These are phyloP conservation scores for Neoarthrinium moseri DNA, from an alignment of 2,329 filamentous ascomycete species.

Conservation along the genomic window DNA sequence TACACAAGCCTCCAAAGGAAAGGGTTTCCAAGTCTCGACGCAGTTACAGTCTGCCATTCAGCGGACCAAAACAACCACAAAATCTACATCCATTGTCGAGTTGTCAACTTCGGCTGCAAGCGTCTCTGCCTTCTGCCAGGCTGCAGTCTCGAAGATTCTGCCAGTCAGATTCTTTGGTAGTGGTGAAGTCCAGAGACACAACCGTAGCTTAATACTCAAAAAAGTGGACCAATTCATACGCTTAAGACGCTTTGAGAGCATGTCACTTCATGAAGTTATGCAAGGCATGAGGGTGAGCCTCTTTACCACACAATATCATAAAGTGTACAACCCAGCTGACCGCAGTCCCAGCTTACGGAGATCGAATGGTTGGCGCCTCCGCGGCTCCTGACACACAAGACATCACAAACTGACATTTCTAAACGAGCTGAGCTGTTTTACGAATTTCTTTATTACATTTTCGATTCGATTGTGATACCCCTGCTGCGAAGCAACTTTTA, in stretches of 20 bases:
- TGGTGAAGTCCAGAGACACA: conserved; percentile 51
- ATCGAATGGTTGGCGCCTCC: conserved; percentile 72
- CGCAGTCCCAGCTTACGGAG: conserved; percentile 53
- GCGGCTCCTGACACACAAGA: conserved; percentile 45
- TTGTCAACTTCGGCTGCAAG: conserved; percentile 65
- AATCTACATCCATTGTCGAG: conserved; percentile 54
- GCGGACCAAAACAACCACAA: no score
- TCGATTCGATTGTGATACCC: conserved; percentile 89
- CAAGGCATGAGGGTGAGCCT: conserved; percentile 70
- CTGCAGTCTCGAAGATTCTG: conserved; percentile 69
- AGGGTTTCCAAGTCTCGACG: no score
- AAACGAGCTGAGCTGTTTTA: conserved; percentile 79
- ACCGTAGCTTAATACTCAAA: conserved; percentile 60
- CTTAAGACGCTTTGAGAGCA: conserved; percentile 76
- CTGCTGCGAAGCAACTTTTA: conserved; percentile 87
- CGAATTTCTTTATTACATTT: conserved; percentile 88
- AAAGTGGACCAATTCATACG: conserved; percentile 76
- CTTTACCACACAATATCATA: conserved; percentile 1
- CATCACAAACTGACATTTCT: conserved; percentile 67
- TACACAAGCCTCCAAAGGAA: no score
- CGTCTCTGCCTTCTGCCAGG: conserved; percentile 85
- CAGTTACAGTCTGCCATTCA: no score
- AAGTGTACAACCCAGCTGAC: conserved; percentile 13
- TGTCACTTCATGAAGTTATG: conserved; percentile 74
- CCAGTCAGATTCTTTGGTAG: conserved; percentile 74